These are phyloP conservation scores for Penicillium decumbens DNA, from an alignment of 2,329 filamentous ascomycete species.

Conservation along the genomic window DNA sequence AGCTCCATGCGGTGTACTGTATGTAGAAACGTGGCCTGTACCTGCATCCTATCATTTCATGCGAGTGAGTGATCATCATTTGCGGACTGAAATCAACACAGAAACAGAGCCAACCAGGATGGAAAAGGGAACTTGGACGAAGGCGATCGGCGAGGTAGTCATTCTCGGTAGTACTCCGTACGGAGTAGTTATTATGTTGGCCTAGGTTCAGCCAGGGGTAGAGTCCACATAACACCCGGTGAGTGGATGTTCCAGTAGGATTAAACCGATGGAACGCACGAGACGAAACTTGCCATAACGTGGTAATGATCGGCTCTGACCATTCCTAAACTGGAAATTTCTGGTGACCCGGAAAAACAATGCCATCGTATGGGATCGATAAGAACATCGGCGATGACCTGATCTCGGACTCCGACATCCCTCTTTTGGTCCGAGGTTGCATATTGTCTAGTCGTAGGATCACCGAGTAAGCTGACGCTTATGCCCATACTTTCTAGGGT, in stretches of 20 bases:
- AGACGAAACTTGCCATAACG: background rate
- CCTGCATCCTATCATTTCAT: background rate
- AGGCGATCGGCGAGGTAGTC: slow-evolving; percentile 1
- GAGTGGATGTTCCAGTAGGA: background rate
- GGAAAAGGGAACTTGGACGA: background rate
- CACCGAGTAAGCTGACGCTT: too few species aligned
- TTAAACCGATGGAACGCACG: background rate
- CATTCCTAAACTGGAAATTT: background rate
- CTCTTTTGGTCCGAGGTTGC: too few species aligned
- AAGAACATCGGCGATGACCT: too few species aligned
- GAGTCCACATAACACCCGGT: background rate
- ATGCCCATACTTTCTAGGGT: too few species aligned
- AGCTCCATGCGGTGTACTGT: background rate
- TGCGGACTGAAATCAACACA: background rate
- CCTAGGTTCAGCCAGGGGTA: background rate
- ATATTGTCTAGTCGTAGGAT: too few species aligned
- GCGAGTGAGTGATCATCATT: background rate
- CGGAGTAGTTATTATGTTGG: too few species aligned
- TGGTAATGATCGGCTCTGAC: slow-evolving; percentile 4
- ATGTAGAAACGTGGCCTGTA: background rate
- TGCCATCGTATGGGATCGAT: too few species aligned
- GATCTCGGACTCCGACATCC: too few species aligned
- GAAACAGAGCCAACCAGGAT: background rate
- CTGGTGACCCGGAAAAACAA: background rate
- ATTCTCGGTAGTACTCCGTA: background rate